phyloP scores from a whole-genome alignment of 1,139 yeast genomes.

The Candida sanyaensis region DNA sequence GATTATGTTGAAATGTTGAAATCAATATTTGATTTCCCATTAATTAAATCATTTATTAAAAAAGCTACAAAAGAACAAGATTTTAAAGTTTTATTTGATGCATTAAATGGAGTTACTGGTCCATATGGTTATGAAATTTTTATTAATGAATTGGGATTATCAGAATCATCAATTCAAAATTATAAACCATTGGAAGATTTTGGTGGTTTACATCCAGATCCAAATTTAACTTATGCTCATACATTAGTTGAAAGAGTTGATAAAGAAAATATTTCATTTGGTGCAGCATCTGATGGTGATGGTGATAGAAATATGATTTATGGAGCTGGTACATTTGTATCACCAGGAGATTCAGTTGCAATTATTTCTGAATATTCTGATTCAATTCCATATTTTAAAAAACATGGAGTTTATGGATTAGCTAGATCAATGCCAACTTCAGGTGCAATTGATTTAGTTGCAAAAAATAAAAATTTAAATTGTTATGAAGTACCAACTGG shows the following conservation, averaged over 20 bases:
- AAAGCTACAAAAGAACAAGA: conserved; percentile 44
- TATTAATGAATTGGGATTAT: conserved; percentile 80
- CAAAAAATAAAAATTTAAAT: conserved; percentile 69
- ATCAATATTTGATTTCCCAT: conserved; percentile 82
- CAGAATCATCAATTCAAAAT: conserved; percentile 73
- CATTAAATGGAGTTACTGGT: conserved; percentile 94
- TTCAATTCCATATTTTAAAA: conserved; percentile 85
- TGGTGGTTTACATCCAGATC: conserved; percentile 98
- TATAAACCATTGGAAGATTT: conserved; percentile 81
- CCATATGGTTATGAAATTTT: conserved; percentile 91
- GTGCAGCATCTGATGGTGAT: conserved; percentile 99
- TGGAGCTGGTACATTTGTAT: conserved; percentile 93
- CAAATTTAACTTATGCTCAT: conserved; percentile 92
- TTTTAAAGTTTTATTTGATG: conserved; percentile 82
- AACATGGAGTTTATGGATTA: conserved; percentile 84
- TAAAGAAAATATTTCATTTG: conserved; percentile 77
- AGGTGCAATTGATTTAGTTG: conserved; percentile 91
- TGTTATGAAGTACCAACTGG: conserved; percentile 98
- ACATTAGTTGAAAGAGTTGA: conserved; percentile 87
- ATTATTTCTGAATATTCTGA: conserved; percentile 93
- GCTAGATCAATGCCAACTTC: conserved; percentile 99
- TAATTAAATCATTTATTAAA: conserved; percentile 70
- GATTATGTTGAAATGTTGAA: conserved; percentile 81
- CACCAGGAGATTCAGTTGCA: conserved; percentile 98
- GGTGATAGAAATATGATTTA: conserved; percentile 99